Evolutionary conservation across 2,329 filamentous ascomycete species (phyloP).

Genomic region (Penicillium sp.): DNA sequence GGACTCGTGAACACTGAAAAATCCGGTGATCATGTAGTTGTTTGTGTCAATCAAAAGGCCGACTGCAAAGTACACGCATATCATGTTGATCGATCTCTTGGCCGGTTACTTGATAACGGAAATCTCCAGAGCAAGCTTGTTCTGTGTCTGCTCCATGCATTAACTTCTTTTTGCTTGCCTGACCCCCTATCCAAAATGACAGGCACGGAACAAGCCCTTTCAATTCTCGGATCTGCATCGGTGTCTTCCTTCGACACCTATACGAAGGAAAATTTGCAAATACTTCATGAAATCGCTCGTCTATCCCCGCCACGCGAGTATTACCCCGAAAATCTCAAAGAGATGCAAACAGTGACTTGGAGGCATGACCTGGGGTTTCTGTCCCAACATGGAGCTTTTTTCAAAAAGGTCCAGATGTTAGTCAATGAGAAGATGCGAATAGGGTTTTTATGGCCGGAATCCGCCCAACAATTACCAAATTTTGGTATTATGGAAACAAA

Average conservation of each 20-base stretch:
- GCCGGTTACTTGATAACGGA: conserved; percentile 50
- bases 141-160: conserved; percentile 42
- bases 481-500: neutral
- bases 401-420: neutral
- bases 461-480: neutral
- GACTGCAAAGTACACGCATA: conserved; percentile 38
- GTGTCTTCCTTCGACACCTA: neutral
- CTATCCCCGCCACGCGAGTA: neutral
- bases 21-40: neutral
- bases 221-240: neutral
- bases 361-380: neutral
- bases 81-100: conserved; percentile 51
- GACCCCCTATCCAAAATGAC: conserved; percentile 24
- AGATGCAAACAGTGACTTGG: neutral
- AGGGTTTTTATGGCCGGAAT: no score
- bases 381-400: neutral
- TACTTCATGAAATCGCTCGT: neutral
- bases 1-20: neutral
- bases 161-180: conserved; percentile 30
- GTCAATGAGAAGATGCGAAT: neutral
- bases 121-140: conserved; percentile 51
- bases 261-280: neutral
- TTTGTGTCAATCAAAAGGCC: conserved; percentile 21
- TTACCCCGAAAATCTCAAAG: neutral
- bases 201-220: neutral